Base-by-base conservation (phyloP, 108 stramenopile genomes). In the Mayamaea pseudoterrestris region DNA sequence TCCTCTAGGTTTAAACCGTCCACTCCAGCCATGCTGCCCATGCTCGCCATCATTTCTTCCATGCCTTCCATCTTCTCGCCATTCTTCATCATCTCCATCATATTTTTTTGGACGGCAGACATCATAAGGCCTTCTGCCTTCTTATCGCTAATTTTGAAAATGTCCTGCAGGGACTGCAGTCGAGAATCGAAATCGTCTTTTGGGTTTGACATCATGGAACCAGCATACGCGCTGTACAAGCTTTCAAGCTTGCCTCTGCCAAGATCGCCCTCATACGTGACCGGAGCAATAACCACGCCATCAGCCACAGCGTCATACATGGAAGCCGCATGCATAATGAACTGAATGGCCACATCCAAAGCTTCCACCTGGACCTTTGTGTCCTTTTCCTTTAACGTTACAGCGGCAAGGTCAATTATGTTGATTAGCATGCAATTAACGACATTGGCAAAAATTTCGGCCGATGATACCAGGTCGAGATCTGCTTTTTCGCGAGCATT, bases 361-460 rank as follows among this genome's bases (percentile, higher is more conserved):
- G 82, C 84, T 46, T 84, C 80, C 8, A 70, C 54, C 0, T 77
- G 69, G 21, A 68, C 42, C 52, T 87, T 77, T 11, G 65, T 53
- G 27, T 90, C 76, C 46, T 84, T 79, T 39, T 63, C 68, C 53
- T 77, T 77, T 50, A 87, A 51, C 6, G 84, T 67, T n/a, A 74
- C 58, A 23, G 78, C 79, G 34, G 90, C 90, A 7, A 87, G 60
- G 53, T 92, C 90, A 22, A 92, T 60, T 36, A 92, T 87, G 40
- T 87, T 83, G 40, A 92, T 84, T 21, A 92, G 60, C 84, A 92
- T 84, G 57, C 84, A 87, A 46, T 92, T 84, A 20, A 87, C 82
- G 23, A 92, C 82, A 28, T 73, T 71, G 11, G 85, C 90, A 60
- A 92, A 92, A 12, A 74, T 53, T 63, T 92, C 84, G 20, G 81